These are phyloP conservation scores for Abrus precatorius DNA, from an alignment of 306 rosid species.

Conservation along the genomic window DNA sequence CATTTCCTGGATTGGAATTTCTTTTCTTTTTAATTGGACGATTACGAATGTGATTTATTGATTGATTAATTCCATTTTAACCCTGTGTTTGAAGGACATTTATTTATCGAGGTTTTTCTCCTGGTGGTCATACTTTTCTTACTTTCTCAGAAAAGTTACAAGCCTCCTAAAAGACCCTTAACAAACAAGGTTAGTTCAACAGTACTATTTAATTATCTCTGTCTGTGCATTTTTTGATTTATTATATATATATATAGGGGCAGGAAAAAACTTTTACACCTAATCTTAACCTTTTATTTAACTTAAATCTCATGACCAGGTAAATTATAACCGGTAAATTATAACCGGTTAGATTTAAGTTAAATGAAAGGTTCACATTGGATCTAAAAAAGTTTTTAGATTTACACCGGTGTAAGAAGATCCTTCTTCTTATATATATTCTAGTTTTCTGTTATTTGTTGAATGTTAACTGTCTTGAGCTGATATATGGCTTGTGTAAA, in stretches of 20 bases:
- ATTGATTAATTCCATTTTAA: neutral
- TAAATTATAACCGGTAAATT: too few species aligned
- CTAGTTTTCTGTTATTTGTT: neutral
- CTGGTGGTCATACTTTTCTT: conserved; percentile 83
- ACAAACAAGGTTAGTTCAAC: conserved; percentile 74
- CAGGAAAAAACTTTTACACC: too few species aligned
- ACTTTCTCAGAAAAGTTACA: conserved; percentile 97
- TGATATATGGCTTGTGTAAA: conserved; percentile 2
- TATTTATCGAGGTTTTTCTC: conserved; percentile 84
- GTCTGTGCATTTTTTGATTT: too few species aligned
- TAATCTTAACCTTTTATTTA: too few species aligned
- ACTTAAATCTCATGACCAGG: too few species aligned
- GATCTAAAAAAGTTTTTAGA: too few species aligned
- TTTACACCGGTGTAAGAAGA: too few species aligned
- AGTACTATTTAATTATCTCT: neutral
- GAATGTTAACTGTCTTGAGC: conserved; percentile 24
- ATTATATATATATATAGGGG: too few species aligned
- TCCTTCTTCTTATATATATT: neutral
- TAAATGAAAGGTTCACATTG: too few species aligned
- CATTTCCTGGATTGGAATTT: conserved; percentile 4
- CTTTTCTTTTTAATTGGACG: neutral
- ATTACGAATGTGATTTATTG: conserved; percentile 6
- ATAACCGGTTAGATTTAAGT: too few species aligned
- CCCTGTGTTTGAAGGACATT: conserved; percentile 73
- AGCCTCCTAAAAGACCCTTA: conserved; percentile 94